Conservation (phyloP, 148 eudicot species). For the Arctostaphylos glauca region DNA sequence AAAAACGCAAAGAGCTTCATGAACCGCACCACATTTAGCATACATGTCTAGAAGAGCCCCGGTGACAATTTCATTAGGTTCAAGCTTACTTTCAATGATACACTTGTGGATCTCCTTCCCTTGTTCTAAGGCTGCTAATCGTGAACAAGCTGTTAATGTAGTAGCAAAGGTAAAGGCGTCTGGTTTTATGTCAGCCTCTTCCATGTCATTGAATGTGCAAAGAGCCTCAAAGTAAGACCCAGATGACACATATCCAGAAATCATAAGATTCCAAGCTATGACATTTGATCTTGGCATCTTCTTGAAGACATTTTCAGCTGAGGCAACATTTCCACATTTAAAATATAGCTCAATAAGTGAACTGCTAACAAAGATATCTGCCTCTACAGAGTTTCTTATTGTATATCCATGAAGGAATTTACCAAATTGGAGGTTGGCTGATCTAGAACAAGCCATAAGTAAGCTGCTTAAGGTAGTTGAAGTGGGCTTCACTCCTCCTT, state of each 20-base stretch:
- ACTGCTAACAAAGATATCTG: slow-evolving; percentile 1
- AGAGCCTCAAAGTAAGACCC: slow-evolving; percentile 6
- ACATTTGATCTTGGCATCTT: slow-evolving; percentile 10
- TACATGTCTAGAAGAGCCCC: slow-evolving; percentile 40
- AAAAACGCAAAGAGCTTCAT: slow-evolving; percentile 31
- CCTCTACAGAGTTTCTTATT: slow-evolving; percentile 3
- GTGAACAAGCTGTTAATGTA: not conserved
- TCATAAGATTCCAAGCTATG: slow-evolving; percentile 8
- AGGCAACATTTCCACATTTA: slow-evolving; percentile 5
- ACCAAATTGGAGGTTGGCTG: not conserved
- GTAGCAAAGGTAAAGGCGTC: not conserved
- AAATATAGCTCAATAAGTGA: slow-evolving; percentile 10
- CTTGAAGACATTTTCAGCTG: slow-evolving; percentile 1
- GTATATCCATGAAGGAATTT: slow-evolving; percentile 7
- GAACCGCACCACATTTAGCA: slow-evolving; percentile 34
- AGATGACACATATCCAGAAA: slow-evolving; percentile 4
- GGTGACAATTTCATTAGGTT: slow-evolving; percentile 16
- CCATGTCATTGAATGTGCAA: not conserved
- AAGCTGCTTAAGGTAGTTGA: slow-evolving; percentile 11
- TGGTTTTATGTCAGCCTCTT: not conserved
- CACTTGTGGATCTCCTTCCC: slow-evolving; percentile 11
- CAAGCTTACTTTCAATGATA: slow-evolving; percentile 19
- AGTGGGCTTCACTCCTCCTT: not conserved
- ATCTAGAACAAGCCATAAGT: slow-evolving; percentile 11
- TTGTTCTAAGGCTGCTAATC: not conserved